phyloP scores from a whole-genome alignment of 2,329 filamentous ascomycete genomes.

The Diaporthe nobilis region DNA sequence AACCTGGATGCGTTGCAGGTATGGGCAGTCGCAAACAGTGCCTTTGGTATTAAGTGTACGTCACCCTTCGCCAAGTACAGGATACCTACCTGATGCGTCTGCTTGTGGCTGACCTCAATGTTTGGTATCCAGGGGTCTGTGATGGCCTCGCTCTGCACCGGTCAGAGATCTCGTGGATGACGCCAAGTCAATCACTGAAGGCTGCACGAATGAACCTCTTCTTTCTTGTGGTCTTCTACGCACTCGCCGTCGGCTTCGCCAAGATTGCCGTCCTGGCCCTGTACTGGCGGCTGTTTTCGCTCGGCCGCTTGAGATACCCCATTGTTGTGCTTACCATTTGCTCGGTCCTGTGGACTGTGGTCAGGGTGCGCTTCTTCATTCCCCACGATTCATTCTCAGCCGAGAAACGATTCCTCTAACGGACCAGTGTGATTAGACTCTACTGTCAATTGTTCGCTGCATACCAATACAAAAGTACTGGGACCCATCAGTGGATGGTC shows the following conservation, averaged over 20 bases:
- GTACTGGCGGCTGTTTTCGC: slow-evolving; percentile 26
- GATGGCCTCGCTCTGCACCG: slow-evolving; percentile 23
- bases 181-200: slow-evolving; percentile 13
- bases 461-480: slow-evolving; percentile 9
- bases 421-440: not conserved
- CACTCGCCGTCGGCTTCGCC: slow-evolving; percentile 3
- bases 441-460: not conserved
- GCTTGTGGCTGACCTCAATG: not conserved
- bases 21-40: slow-evolving; percentile 15
- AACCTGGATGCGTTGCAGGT: not conserved
- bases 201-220: slow-evolving; percentile 14
- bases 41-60: slow-evolving; percentile 24
- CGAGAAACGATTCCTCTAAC: not conserved
- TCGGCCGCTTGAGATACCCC: slow-evolving; percentile 28
- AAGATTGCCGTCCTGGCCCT: slow-evolving; percentile 28
- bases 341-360: slow-evolving; percentile 6
- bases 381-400: no score
- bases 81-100: no score
- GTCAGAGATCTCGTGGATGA: slow-evolving; percentile 25
- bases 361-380: not conserved
- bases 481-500: slow-evolving; percentile 13
- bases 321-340: slow-evolving; percentile 5
- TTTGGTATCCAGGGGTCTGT: not conserved
- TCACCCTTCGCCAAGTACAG: not conserved
- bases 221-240: slow-evolving; percentile 19